Evolutionary conservation across 441 rosid genomes (phyloP).

Genomic region (Viola pubescens): DNA sequence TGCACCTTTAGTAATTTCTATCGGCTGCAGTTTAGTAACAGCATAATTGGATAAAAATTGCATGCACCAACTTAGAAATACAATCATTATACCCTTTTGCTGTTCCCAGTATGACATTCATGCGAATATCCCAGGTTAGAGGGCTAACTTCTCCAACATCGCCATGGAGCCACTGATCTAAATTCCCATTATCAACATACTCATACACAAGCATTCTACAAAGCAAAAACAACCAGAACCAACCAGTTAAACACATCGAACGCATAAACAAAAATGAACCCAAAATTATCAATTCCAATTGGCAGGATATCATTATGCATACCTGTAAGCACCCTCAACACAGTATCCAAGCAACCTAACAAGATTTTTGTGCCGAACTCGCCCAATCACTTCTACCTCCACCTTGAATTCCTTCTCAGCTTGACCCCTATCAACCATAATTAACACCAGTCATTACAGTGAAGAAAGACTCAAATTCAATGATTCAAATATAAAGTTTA

Average conservation of each 20-base stretch:
- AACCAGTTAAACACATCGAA: neutral
- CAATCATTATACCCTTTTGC: slow-evolving; percentile 62
- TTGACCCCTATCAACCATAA: slow-evolving; percentile 63
- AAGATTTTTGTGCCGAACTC: slow-evolving; percentile 91
- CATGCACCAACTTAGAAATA: neutral
- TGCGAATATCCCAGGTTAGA: slow-evolving; percentile 79
- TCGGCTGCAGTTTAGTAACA: neutral
- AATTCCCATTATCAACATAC: slow-evolving; percentile 81
- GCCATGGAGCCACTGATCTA: slow-evolving; percentile 95
- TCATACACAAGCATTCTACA: slow-evolving; percentile 90
- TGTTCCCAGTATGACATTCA: slow-evolving; percentile 77
- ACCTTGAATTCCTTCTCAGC: slow-evolving; percentile 97
- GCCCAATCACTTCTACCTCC: slow-evolving; percentile 86
- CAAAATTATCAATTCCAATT: neutral
- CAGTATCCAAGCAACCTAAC: slow-evolving; percentile 90
- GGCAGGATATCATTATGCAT: neutral
- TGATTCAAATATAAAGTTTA: neutral
- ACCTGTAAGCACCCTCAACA: slow-evolving; percentile 95
- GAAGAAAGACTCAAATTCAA: neutral
- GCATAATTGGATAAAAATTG: neutral
- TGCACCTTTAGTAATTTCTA: neutral
- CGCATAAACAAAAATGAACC: slow-evolving; percentile 1
- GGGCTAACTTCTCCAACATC: slow-evolving; percentile 89
- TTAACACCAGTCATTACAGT: slow-evolving; percentile 8
- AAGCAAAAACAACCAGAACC: slow-evolving; percentile 8